Percentiles rank a stretch among this genome's conserved stretches.
Evolutionary conservation across 768 basidiomycete species (phyloP).

Genomic region (Scleroderma citrinum): DNA sequence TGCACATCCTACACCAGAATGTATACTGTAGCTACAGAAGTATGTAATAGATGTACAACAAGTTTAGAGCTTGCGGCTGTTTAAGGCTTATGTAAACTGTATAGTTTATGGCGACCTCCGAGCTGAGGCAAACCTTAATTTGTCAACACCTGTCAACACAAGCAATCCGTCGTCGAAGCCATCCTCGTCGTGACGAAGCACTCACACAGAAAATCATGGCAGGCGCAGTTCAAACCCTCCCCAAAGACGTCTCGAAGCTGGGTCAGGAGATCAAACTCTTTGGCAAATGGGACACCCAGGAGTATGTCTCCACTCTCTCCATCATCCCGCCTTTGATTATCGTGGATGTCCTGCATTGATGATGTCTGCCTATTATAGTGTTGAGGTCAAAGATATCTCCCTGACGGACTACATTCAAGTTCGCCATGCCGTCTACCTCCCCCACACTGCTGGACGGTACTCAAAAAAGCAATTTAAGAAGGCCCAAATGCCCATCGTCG

Average conservation of each 20-base stretch:
- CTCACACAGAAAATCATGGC: conserved; percentile 48
- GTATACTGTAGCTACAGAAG: too few species aligned
- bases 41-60: too few species aligned
- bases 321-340: neutral
- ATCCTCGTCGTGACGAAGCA: conserved; percentile 25
- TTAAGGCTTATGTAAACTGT: too few species aligned
- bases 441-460: conserved; percentile 98
- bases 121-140: conserved; percentile 21
- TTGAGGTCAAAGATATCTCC: conserved; percentile 99
- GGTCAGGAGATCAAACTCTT: conserved; percentile 92
- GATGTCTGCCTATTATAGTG: conserved; percentile 41
- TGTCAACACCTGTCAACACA: conserved; percentile 16
- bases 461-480: conserved; percentile 99
- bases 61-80: too few species aligned
- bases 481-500: conserved; percentile 99
- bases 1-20: too few species aligned
- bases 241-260: conserved; percentile 75
- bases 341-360: conserved; percentile 10
- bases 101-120: conserved; percentile 25
- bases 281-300: conserved; percentile 97
- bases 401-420: conserved; percentile 99
- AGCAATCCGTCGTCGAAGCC: conserved; percentile 18
- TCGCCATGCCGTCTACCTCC: conserved; percentile 94
- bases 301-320: conserved; percentile 41
- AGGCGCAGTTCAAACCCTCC: conserved; percentile 63